phyloP scores from a whole-genome alignment of 1,139 yeast genomes.

The Diutina sp. region DNA sequence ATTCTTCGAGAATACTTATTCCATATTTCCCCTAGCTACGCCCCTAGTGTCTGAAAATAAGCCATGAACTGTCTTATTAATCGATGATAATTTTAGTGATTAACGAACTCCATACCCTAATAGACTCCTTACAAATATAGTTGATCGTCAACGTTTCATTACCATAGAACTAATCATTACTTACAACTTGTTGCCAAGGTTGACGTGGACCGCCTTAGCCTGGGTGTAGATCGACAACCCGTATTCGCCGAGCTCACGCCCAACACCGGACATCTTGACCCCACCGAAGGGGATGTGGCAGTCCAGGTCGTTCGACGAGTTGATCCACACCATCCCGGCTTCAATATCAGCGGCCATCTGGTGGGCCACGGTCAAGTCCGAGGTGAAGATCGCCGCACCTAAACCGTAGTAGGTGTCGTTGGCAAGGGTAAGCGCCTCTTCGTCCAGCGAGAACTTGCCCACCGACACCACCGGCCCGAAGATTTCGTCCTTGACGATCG shows the following conservation, averaged over 20 bases:
- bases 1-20: too few relatives aligned
- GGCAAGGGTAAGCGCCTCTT: slow-evolving; percentile 37
- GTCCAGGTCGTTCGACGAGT: slow-evolving; percentile 68
- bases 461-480: slow-evolving; percentile 49
- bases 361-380: slow-evolving; percentile 24
- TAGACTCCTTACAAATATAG: not conserved
- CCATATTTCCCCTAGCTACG: too few relatives aligned
- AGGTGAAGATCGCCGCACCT: slow-evolving; percentile 24
- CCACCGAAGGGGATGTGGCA: slow-evolving; percentile 71
- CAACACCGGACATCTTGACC: slow-evolving; percentile 71
- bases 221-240: slow-evolving; percentile 71
- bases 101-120: not conserved
- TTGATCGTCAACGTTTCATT: not conserved
- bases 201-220: slow-evolving; percentile 68
- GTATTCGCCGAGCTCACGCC: slow-evolving; percentile 69
- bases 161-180: not conserved
- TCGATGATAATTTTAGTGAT: not conserved
- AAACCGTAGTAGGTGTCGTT: slow-evolving; percentile 40
- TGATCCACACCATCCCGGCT: slow-evolving; percentile 48
- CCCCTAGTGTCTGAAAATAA: too few relatives aligned
- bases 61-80: too few relatives aligned
- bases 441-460: slow-evolving; percentile 39
- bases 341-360: slow-evolving; percentile 29
- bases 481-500: slow-evolving; percentile 44
- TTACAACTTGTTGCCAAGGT: slow-evolving; percentile 26